Base-by-base conservation (phyloP, 441 rosid species). In the Adansonia gregorii region DNA sequence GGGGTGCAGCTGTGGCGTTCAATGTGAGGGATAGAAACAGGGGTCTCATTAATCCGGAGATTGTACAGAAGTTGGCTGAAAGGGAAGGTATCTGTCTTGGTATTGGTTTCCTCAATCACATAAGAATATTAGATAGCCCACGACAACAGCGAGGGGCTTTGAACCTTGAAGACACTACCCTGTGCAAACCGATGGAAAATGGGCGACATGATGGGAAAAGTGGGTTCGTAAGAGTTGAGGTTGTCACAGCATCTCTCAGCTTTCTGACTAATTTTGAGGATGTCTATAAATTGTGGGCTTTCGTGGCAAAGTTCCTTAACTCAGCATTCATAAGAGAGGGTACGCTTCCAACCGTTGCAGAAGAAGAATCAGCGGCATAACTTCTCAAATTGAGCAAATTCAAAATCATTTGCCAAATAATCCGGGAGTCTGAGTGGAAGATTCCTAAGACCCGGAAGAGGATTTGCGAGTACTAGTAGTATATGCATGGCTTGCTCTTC, bases 1-100 rank as follows among this genome's bases (percentile, higher is more conserved):
- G 99, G 83, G 99, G 99, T 73, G 98, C 97, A 17, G 95, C 99
- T 7, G 95, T 95, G 65, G 97, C 99, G 51, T 95, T 95, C 82
- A 94, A 94, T 41, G 78, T 95, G 74, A 87, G 95, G 84, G 91
- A 90, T 80, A 84, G 85, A 78, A 87, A 80, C 82, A 87, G 83
- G 82, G 97, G 92, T 64, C 86, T 92, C 46, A 86, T 95, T 51
- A 87, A 84, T 84, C 98, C 99, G 0, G 99, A 93, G 76, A 84
- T 85, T 35, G 98, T 95, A 75, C 96, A 87, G 84, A 95, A 91
- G 87, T 89, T 92, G 7, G 99, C 97, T 52, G 99, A 95, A 86
- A 87, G 85, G 78, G 97, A 93, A 81, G 97, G 99, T 14, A 86
- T 95, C 76, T 91, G 92, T 55, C 89, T 95, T 2, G 97, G 96